These are phyloP conservation scores for Tremellales sp. DNA, from an alignment of 1,284 basidiomycete genomes.

Conservation along the genomic window DNA sequence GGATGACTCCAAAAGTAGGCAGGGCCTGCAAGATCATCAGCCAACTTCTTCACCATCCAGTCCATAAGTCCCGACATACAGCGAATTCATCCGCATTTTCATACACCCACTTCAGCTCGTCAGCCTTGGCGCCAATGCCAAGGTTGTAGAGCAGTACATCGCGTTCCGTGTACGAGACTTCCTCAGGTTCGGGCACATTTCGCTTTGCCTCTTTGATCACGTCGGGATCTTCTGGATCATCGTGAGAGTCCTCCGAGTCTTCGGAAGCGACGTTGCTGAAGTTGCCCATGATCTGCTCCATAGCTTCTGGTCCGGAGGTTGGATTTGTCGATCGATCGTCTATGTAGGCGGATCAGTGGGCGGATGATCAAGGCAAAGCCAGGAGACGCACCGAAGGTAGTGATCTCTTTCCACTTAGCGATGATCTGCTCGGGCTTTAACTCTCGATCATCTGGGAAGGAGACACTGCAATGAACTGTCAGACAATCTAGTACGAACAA, in stretches of 20 bases:
- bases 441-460: conserved; percentile 71
- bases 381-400: conserved; percentile 64
- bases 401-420: conserved; percentile 74
- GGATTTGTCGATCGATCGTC: conserved; percentile 78
- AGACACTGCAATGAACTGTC: conserved; percentile 15
- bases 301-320: conserved; percentile 63
- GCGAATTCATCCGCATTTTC: conserved; percentile 82
- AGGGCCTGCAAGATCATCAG: conserved; percentile 54
- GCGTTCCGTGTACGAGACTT: conserved; percentile 76
- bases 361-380: not conserved
- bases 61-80: conserved; percentile 14
- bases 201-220: conserved; percentile 81
- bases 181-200: conserved; percentile 54
- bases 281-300: conserved; percentile 76
- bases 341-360: conserved; percentile 42
- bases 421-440: conserved; percentile 75
- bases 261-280: conserved; percentile 60
- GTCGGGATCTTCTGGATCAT: conserved; percentile 78
- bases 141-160: conserved; percentile 96
- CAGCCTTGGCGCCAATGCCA: conserved; percentile 89
- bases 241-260: conserved; percentile 52
- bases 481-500: not conserved
- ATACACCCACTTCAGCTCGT: conserved; percentile 87
- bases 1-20: conserved; percentile 93
- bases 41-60: not conserved